Conservation (phyloP, 1,139 yeast species). For the Sugiyamaella castrensis region DNA sequence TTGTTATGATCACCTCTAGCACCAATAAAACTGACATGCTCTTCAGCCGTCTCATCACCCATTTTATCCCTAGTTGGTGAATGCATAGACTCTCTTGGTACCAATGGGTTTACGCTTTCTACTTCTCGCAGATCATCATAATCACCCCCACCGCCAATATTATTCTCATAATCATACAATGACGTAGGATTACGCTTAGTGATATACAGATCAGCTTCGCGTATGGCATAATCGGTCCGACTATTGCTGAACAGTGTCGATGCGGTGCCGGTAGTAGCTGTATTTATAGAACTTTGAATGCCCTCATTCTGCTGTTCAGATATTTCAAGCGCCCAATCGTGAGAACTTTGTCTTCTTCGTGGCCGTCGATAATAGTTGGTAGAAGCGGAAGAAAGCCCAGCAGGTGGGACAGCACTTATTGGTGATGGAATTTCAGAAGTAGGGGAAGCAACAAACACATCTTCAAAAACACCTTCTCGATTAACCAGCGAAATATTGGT, state of each 20-base stretch:
- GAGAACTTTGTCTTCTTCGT: slow-evolving; percentile 28
- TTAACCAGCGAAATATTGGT: slow-evolving; percentile 5
- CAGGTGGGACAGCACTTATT: slow-evolving; percentile 10
- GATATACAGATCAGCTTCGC: slow-evolving; percentile 39
- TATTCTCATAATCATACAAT: slow-evolving; percentile 14
- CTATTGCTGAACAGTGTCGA: neutral
- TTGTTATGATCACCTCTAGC: neutral
- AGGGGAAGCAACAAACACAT: slow-evolving; percentile 26
- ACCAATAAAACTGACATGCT: neutral
- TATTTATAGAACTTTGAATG: neutral
- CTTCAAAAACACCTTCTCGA: slow-evolving; percentile 22
- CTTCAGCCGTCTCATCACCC: neutral
- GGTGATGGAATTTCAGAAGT: slow-evolving; percentile 23
- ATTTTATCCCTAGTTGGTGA: slow-evolving; percentile 4
- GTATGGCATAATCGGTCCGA: slow-evolving; percentile 36
- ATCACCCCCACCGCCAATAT: slow-evolving; percentile 13
- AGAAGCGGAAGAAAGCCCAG: slow-evolving; percentile 10
- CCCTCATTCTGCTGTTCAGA: slow-evolving; percentile 12
- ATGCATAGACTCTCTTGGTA: slow-evolving; percentile 2
- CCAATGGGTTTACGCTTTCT: slow-evolving; percentile 17
- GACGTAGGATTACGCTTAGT: slow-evolving; percentile 22
- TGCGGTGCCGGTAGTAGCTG: neutral
- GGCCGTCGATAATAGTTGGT: slow-evolving; percentile 32
- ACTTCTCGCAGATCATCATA: slow-evolving; percentile 15
- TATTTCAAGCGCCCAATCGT: slow-evolving; percentile 26